These are phyloP conservation scores for Termitomyces sp. DNA, from an alignment of 768 basidiomycete species.

Conservation along the genomic window DNA sequence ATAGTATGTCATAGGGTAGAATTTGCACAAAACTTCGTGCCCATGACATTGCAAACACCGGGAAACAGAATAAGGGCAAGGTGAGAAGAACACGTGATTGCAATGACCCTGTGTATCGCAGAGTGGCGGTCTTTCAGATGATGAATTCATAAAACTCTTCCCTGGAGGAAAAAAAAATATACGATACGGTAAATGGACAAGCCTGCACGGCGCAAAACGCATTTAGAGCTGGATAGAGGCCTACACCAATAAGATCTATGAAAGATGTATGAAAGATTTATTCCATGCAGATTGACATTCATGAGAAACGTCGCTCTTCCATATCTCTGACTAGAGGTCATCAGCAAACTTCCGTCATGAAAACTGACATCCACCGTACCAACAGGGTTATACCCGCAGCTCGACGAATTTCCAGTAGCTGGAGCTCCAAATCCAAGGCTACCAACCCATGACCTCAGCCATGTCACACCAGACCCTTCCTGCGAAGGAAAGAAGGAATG, in stretches of 20 bases:
- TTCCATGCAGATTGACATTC: background rate
- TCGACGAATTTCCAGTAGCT: background rate
- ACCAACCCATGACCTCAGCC: slow-evolving; percentile 33
- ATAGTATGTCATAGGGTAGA: no score
- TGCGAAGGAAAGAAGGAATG: slow-evolving; percentile 21
- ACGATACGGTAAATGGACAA: background rate
- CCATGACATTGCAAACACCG: no score
- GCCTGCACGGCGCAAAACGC: background rate
- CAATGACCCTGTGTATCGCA: no score
- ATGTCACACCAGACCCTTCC: slow-evolving; percentile 36
- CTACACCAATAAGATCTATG: background rate
- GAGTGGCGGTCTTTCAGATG: no score
- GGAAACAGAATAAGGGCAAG: no score
- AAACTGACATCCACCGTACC: background rate
- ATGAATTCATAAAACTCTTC: no score
- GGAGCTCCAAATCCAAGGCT: slow-evolving; percentile 20
- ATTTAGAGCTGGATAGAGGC: background rate
- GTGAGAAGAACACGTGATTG: no score
- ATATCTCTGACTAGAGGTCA: background rate
- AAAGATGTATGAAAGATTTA: background rate
- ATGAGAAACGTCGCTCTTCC: background rate
- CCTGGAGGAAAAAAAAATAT: no score
- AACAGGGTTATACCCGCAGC: background rate
- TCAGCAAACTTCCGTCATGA: background rate
- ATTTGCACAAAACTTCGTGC: no score